Conservation (phyloP, 2,329 filamentous ascomycete genomes). For the Parastagonospora nodorum region DNA sequence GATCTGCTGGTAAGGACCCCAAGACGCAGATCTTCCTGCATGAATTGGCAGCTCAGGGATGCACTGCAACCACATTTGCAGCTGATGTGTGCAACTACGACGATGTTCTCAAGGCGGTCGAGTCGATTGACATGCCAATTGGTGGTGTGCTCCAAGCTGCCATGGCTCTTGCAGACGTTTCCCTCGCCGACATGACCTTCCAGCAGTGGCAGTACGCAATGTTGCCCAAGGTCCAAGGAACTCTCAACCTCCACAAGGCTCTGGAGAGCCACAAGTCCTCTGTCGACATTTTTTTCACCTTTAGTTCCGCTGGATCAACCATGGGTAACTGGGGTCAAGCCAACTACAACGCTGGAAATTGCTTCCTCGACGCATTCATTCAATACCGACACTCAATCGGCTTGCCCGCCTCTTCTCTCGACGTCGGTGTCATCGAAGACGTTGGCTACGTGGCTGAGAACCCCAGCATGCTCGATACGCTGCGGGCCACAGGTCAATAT, state of each 20-base stretch:
- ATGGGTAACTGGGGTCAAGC: constrained; percentile 46
- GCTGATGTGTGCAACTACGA: constrained; percentile 7
- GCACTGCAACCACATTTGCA: constrained; percentile 7
- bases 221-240: constrained; percentile 22
- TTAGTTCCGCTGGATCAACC: constrained; percentile 27
- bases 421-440: constrained; percentile 57
- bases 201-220: constrained; percentile 14
- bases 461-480: not conserved
- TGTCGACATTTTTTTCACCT: constrained; percentile 35
- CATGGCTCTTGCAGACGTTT: constrained; percentile 16
- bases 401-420: constrained; percentile 50
- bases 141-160: constrained; percentile 4
- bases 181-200: constrained; percentile 17
- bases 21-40: constrained; percentile 10
- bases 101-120: constrained; percentile 15
- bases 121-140: constrained; percentile 7
- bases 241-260: constrained; percentile 27
- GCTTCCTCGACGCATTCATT: constrained; percentile 30
- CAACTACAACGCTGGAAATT: constrained; percentile 54
- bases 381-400: constrained; percentile 15
- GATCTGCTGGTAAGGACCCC: constrained; percentile 4
- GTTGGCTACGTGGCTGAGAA: constrained; percentile 41
- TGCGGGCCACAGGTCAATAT: not conserved
- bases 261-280: not conserved
- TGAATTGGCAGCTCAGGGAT: constrained; percentile 7